Percentiles rank a stretch among this genome's conserved stretches.
phyloP scores from a whole-genome alignment of 73 alveolate genomes.

The Paramecium tetraurelia region DNA sequence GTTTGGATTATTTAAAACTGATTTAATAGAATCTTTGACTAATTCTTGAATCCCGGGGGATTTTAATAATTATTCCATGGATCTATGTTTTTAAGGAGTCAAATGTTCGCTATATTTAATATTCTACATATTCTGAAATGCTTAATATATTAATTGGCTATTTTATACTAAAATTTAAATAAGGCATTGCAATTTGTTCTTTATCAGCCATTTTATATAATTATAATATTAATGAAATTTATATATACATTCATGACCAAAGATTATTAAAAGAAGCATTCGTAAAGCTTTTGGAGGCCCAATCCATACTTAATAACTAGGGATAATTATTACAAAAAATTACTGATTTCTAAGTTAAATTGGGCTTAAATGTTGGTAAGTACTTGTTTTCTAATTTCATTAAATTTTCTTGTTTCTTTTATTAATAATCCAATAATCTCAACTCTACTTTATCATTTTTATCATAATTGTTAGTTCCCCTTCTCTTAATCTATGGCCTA shows the following conservation, averaged over 20 bases:
- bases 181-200: slow-evolving; percentile 30
- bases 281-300: neutral
- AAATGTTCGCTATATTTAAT: neutral
- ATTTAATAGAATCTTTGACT: neutral
- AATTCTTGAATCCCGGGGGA: neutral
- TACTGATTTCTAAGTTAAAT: neutral
- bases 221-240: neutral
- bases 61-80: slow-evolving; percentile 43
- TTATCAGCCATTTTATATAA: neutral
- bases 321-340: neutral
- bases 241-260: slow-evolving; percentile 21
- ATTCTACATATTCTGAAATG: neutral
- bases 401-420: neutral
- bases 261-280: neutral
- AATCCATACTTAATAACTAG: neutral
- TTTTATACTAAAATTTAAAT: slow-evolving; percentile 29
- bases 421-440: slow-evolving; percentile 15
- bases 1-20: neutral
- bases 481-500: neutral
- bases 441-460: neutral
- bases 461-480: neutral
- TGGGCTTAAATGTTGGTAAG: slow-evolving; percentile 28
- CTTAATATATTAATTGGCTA: neutral
- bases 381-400: neutral
- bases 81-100: slow-evolving; percentile 35